Base-by-base conservation (phyloP, 2,329 filamentous ascomycete genomes). In the Alternaria sp. region DNA sequence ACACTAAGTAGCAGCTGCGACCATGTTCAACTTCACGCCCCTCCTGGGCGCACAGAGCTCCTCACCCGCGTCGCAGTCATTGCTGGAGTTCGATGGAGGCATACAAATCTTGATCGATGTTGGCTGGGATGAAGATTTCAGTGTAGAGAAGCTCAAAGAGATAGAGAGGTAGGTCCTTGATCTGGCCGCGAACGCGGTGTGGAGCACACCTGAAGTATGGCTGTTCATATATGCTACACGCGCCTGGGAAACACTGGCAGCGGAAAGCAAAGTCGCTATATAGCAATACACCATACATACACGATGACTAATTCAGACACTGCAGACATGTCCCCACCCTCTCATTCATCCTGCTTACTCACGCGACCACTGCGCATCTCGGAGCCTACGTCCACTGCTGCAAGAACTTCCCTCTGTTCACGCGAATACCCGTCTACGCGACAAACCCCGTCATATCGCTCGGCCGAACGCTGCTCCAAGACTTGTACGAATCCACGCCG, bases 321-420 rank as follows among this genome's bases (percentile, higher is more conserved):
- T 55, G 51, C 70, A 96, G 93, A 84, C 92, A 96, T 84, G 89
- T 96, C 10, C 92, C 95, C 21, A 97, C 95, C 0, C 86, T 99
- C 46, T 98, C 96, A 4, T 86, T 99, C 71, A 91, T 99, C 74
- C 91, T 99, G 44, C 87, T 99, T 69, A 99, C 96, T 1, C 96
- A 99, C 80, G 92, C 96, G 66, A 99, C 95, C 0, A 88, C 93
- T 55, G 89, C 93, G 55, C 96, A 99, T 82, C 87, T 99, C 60
- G 95, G 93, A 70, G 96, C 96, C 62, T 97, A 93, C 79, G 94
- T 93, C 46, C 94, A 98, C 80, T 97, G 94, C 84, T 98, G 96
- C 89, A 97, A 97, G 81, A 91, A 97, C 80, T 91, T 98, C 67
- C 93, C 96, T 49, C 86, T 93, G 50, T 99, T 99, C 81, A 91